Base-by-base conservation (phyloP, 2,329 filamentous ascomycete species). In the Pseudocercospora macadamiae region DNA sequence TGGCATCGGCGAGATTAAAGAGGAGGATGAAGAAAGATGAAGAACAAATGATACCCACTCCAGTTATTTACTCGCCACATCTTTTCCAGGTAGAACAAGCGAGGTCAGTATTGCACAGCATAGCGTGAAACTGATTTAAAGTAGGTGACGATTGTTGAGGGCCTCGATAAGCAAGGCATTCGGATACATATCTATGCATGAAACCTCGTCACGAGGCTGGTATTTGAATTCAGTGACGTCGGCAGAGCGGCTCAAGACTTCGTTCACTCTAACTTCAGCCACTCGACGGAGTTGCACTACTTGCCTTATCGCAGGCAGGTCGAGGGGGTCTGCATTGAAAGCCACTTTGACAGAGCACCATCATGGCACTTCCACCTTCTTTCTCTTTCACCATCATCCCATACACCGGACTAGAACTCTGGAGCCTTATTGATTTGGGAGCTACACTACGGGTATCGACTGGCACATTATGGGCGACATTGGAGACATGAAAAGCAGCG, bases 21-120 rank as follows among this genome's bases (percentile, higher is more conserved):
- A 59, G 10, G 61, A 64, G 23, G 64, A 66, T 23, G 57, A 64
- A 25, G 57, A 60, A 56, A 51, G 23, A 10, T 59, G 47, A 54
- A 23, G 16, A 37, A 36, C 28, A 32, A 32, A 30, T 32, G 25
- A 49, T 49, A 49, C 16, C 26, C 47, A 5, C 34, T 9, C 7
- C 4, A 39, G n/a, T 5, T 10, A 39, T 39, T 8, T 23, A 26
- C n/a, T 26, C 28, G 6, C 28, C 28, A 32, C 28, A n/a, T n/a
- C n/a, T n/a, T n/a, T n/a, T n/a, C n/a, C n/a, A n/a, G n/a, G 28
- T 32, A 32, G 28, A 32, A 32, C 28, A 12, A n/a, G n/a, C n/a
- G n/a, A n/a, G n/a, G n/a, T n/a, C n/a, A n/a, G n/a, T n/a, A n/a
- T n/a, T n/a, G n/a, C n/a, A n/a, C n/a, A n/a, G n/a, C n/a, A n/a